Conservation (phyloP, 2,329 filamentous ascomycete species). For the Zasmidium angulare region DNA sequence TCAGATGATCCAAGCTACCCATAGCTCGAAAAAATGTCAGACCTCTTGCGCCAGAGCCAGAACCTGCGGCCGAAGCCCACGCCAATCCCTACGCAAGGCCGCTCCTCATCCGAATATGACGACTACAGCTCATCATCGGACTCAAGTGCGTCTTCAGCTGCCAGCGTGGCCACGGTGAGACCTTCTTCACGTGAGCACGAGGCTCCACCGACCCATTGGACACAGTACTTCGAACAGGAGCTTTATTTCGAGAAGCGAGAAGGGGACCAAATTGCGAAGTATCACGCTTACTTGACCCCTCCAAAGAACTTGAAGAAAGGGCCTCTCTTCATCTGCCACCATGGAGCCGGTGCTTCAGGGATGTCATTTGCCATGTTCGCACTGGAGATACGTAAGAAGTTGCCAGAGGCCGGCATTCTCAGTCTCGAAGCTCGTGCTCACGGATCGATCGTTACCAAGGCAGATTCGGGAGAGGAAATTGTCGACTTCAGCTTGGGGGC, state of each 20-base stretch:
- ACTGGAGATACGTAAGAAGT: constrained; percentile 70
- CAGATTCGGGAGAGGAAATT: constrained; percentile 36
- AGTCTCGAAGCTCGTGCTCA: constrained; percentile 85
- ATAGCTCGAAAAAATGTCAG: constrained; percentile 26
- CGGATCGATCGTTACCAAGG: constrained; percentile 64
- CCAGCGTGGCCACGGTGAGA: constrained; percentile 64
- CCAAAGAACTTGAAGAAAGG: constrained; percentile 62
- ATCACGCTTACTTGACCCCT: constrained; percentile 87
- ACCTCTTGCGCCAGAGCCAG: constrained; percentile 23
- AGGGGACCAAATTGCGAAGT: constrained; percentile 53
- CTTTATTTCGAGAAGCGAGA: constrained; percentile 63
- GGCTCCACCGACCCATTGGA: constrained; percentile 75
- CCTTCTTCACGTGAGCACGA: constrained; percentile 37
- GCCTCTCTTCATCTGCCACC: constrained; percentile 88
- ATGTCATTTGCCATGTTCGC: constrained; percentile 85
- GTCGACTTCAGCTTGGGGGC: constrained; percentile 71
- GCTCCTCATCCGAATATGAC: constrained; percentile 33
- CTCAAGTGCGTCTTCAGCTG: constrained; percentile 83
- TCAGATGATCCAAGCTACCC: constrained; percentile 5
- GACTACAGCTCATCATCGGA: constrained; percentile 45
- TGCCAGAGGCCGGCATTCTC: constrained; percentile 80
- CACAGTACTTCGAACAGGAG: constrained; percentile 86
- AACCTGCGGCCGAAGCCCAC: constrained; percentile 20
- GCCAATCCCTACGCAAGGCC: constrained; percentile 16
- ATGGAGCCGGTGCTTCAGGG: constrained; percentile 90